A percentile compares a stretch with the other conserved stretches of the same genome.
These are phyloP conservation scores for Picea abies DNA, from an alignment of 83 land plant species.

Conservation along the genomic window DNA sequence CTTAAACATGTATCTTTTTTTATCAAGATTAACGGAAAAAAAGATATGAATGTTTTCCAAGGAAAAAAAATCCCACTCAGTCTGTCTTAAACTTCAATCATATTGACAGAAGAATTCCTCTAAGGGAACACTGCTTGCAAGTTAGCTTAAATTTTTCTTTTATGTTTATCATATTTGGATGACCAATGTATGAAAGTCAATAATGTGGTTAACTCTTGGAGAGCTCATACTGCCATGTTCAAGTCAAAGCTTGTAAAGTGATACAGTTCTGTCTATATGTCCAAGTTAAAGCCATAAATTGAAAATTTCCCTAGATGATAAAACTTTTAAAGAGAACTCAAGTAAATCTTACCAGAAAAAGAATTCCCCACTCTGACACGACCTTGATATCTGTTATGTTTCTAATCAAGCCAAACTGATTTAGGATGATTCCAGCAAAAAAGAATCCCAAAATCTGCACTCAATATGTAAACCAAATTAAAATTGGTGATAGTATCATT, in stretches of 20 bases:
- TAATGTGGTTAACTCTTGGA: background rate
- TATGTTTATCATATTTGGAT: background rate
- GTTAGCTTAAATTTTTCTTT: background rate
- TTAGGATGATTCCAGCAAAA: slow-evolving; percentile 86
- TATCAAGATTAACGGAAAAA: too few relatives aligned
- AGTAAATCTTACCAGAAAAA: slow-evolving; percentile 75
- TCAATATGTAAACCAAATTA: slow-evolving; percentile 1
- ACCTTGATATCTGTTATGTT: slow-evolving; percentile 37
- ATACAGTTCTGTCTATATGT: background rate
- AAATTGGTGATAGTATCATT: slow-evolving; percentile 17
- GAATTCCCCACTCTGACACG: slow-evolving; percentile 96
- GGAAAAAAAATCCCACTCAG: too few relatives aligned
- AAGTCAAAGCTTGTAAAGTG: background rate
- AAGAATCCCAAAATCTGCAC: slow-evolving; percentile 97
- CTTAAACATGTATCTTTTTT: too few relatives aligned
- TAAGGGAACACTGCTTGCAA: background rate
- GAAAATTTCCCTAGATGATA: background rate
- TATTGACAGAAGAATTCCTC: background rate
- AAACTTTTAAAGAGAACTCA: background rate
- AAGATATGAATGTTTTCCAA: too few relatives aligned
- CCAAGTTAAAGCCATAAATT: background rate
- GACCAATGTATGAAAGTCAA: background rate
- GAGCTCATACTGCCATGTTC: background rate
- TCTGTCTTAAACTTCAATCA: too few relatives aligned
- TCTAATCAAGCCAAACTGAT: slow-evolving; percentile 86